Evolutionary conservation across 176 grass and related monocot species (phyloP).

Genomic region (Areca catechu): DNA sequence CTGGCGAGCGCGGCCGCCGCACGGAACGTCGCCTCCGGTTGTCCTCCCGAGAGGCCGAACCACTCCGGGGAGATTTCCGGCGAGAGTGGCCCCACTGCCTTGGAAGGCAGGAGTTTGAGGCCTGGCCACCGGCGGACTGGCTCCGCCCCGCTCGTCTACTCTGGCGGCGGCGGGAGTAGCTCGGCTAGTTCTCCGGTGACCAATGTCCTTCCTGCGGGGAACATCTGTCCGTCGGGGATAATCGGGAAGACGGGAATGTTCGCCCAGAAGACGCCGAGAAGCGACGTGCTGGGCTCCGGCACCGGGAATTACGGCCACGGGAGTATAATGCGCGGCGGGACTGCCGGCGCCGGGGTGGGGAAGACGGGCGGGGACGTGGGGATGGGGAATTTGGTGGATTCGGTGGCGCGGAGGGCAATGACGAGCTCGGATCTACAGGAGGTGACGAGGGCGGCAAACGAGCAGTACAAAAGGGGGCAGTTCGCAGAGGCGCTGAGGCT

Average conservation of each 20-base stretch:
- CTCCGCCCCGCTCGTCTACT: slow-evolving; percentile 73
- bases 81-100: slow-evolving; percentile 34
- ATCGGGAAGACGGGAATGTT: slow-evolving; percentile 28
- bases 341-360: slow-evolving; percentile 14
- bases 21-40: slow-evolving; percentile 6
- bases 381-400: slow-evolving; percentile 6
- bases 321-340: slow-evolving; percentile 53
- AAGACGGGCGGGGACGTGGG: slow-evolving; percentile 20
- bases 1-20: slow-evolving; percentile 16
- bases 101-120: slow-evolving; percentile 24
- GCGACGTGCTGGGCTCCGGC: slow-evolving; percentile 81
- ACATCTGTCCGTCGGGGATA: slow-evolving; percentile 78
- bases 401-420: slow-evolving; percentile 8
- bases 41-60: slow-evolving; percentile 38
- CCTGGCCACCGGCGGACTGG: slow-evolving; percentile 52
- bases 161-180: slow-evolving; percentile 46
- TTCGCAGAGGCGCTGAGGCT: slow-evolving; percentile 59
- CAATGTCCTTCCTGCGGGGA: slow-evolving; percentile 81
- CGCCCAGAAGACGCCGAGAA: slow-evolving; percentile 41
- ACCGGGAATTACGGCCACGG: slow-evolving; percentile 90
- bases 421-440: slow-evolving; percentile 38
- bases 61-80: slow-evolving; percentile 27
- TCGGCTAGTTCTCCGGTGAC: slow-evolving; percentile 64
- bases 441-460: slow-evolving; percentile 62
- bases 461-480: slow-evolving; percentile 65